Base-by-base conservation (phyloP, 148 eudicot species). In the Amaranthus cruentus region DNA sequence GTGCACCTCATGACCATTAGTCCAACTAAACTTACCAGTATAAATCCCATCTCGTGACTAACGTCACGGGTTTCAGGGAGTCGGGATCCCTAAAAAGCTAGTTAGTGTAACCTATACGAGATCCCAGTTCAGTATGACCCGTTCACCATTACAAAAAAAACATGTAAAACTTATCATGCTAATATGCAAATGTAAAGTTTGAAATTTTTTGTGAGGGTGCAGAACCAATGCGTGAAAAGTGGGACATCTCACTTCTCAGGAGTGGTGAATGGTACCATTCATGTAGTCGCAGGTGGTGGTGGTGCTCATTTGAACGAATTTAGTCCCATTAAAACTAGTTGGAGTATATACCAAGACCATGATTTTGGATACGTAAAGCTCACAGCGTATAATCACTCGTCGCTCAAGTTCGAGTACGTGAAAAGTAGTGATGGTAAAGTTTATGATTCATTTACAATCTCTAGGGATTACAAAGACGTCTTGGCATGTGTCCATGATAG, bases 291-390 rank as follows among this genome's bases (percentile, higher is more conserved):
- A 0, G 97, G 97, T 2, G 96, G 97, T 47, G 97, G 84, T 6
- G 98, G 98, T 51, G 68, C 83, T 46, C 85, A 89, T 62, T 71
- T 94, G 46, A 77, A 91, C 1, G 72, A 76, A 10, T 94, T 91
- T 76, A 77, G 80, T 13, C 14, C 79, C 1, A 9, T 89, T 2
- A 78, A 84, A n/a, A 81, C 90, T 48, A 72, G 5, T 6, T 91
- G 97, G 96, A 91, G 97, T 53, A 73, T 91, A 5, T 86, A 67
- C 74, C 82, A 61, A 79, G 97, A 91, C 76, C 70, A 73, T 11
- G 96, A 94, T 74, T 89, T 47, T 11, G 98, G 97, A 10, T 91
- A 85, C 55, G 90, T 86, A 2, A 94, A 91, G 80, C 74, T 94
- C 66, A 94, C 98, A 5, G 97, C 98, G 28, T 90, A 86, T 55